phyloP scores from a whole-genome alignment of 2,329 filamentous ascomycete species.

The Beauveria caledonica region DNA sequence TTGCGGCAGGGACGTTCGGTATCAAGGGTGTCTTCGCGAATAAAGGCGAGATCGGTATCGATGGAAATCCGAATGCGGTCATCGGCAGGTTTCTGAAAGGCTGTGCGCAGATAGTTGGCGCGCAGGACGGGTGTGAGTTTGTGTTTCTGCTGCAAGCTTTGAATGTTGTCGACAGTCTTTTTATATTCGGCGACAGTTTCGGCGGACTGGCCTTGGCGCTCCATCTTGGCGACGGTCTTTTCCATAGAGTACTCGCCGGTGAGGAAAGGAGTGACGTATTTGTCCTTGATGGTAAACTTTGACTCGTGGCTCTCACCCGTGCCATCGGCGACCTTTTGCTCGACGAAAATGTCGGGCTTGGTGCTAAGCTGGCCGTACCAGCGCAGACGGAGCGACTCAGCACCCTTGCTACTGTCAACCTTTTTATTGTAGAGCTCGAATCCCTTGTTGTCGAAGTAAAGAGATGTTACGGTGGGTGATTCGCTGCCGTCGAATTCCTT shows the following conservation, averaged over 20 bases:
- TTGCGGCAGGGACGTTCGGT: slow-evolving; percentile 78
- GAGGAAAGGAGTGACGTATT: slow-evolving; percentile 83
- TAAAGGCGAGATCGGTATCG: slow-evolving; percentile 85
- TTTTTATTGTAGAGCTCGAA: slow-evolving; percentile 86
- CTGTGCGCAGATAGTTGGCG: slow-evolving; percentile 88
- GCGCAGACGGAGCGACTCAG: slow-evolving; percentile 74
- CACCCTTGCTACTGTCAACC: slow-evolving; percentile 63
- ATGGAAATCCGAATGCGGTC: slow-evolving; percentile 85
- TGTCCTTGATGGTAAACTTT: slow-evolving; percentile 82
- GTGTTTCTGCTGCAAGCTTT: slow-evolving; percentile 68
- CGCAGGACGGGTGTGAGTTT: slow-evolving; percentile 77
- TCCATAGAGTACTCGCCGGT: slow-evolving; percentile 86
- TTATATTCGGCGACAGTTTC: slow-evolving; percentile 63
- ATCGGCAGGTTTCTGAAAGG: slow-evolving; percentile 93
- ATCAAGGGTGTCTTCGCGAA: slow-evolving; percentile 72
- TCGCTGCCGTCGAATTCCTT: slow-evolving; percentile 73
- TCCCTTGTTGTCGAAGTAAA: slow-evolving; percentile 86
- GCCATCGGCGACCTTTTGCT: slow-evolving; percentile 79
- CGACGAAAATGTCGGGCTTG: slow-evolving; percentile 72
- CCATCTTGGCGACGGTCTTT: slow-evolving; percentile 81
- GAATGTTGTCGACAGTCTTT: slow-evolving; percentile 65
- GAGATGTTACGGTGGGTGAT: slow-evolving; percentile 86
- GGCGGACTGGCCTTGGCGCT: slow-evolving; percentile 60
- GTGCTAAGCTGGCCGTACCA: slow-evolving; percentile 84
- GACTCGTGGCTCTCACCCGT: slow-evolving; percentile 71